Evolutionary conservation across 2,329 filamentous ascomycete genomes (phyloP).

Genomic region (Phialophora macrospora): DNA sequence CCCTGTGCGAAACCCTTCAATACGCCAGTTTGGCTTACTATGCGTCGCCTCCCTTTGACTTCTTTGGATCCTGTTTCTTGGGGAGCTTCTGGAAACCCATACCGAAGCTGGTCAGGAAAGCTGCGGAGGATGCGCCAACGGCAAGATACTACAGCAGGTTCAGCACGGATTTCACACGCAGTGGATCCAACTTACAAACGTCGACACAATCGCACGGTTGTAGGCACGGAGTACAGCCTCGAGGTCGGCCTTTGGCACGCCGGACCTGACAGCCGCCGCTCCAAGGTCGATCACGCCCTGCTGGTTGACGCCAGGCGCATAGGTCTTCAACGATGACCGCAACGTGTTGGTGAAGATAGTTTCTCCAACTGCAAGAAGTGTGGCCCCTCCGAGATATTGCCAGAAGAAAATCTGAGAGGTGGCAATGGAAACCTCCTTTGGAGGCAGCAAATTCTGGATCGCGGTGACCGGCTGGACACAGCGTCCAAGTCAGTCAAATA

Average conservation of each 20-base stretch:
- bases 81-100: constrained; percentile 16
- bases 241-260: constrained; percentile 24
- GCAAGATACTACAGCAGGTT: constrained; percentile 9
- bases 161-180: background rate
- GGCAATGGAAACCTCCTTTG: constrained; percentile 35
- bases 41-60: background rate
- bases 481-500: background rate
- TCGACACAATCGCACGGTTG: constrained; percentile 29
- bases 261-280: constrained; percentile 31
- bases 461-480: constrained; percentile 30
- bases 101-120: constrained; percentile 15
- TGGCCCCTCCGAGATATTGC: constrained; percentile 38
- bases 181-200: constrained; percentile 25
- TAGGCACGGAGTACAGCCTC: constrained; percentile 29
- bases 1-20: background rate
- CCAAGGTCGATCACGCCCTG: constrained; percentile 29
- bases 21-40: background rate
- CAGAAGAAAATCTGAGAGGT: constrained; percentile 37
- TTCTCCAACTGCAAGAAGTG: constrained; percentile 37
- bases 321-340: constrained; percentile 16
- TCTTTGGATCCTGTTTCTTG: constrained; percentile 2
- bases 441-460: constrained; percentile 35
- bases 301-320: constrained; percentile 28
- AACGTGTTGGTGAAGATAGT: constrained; percentile 37
- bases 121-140: constrained; percentile 7